Evolutionary conservation across 805 yeast genomes (phyloP).

Genomic region (Candida koratica): DNA sequence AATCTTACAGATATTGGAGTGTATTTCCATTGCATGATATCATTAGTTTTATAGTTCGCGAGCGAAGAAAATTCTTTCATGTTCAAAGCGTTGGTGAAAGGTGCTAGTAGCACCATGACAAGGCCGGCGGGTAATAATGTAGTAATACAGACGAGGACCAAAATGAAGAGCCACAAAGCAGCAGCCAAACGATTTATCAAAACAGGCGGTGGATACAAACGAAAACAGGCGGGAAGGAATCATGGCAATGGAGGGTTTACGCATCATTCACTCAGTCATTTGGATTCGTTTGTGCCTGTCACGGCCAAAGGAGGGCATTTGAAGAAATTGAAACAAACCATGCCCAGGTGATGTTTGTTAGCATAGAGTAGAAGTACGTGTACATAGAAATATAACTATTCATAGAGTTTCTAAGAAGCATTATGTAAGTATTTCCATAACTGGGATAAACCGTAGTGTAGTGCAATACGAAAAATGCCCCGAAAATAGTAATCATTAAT

Average conservation of each 20-base stretch:
- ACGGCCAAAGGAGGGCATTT: constrained; percentile 50
- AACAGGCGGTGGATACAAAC: constrained; percentile 58
- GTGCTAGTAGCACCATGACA: background rate
- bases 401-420: no score
- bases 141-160: constrained; percentile 37
- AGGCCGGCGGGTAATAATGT: constrained; percentile 5
- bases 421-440: no score
- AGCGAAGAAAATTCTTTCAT: constrained; percentile 4
- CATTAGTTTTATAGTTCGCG: background rate
- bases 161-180: constrained; percentile 79
- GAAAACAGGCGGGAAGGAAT: constrained; percentile 72
- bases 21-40: constrained; percentile 12
- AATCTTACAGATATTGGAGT: constrained; percentile 22
- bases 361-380: no score
- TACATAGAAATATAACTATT: no score
- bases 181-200: constrained; percentile 84
- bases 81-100: constrained; percentile 4
- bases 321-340: constrained; percentile 45
- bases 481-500: no score
- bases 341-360: constrained; percentile 4
- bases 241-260: constrained; percentile 94
- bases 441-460: no score
- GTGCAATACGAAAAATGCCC: no score
- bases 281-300: constrained; percentile 58
- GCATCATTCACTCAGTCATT: constrained; percentile 50